Evolutionary conservation across 441 rosid genomes (phyloP).

Genomic region (Monsonia emarginata): DNA sequence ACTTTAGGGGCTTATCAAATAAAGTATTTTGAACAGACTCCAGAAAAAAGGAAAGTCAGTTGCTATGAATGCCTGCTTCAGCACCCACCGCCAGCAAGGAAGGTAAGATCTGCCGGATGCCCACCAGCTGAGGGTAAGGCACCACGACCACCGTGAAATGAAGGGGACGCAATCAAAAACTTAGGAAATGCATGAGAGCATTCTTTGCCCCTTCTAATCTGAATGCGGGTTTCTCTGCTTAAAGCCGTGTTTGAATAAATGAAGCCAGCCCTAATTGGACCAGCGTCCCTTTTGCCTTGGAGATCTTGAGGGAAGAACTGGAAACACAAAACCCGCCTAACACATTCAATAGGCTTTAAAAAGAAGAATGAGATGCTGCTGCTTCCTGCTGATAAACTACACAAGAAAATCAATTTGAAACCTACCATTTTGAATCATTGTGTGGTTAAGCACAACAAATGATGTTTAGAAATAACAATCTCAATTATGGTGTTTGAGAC

Average conservation of each 20-base stretch:
- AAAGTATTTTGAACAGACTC: slow-evolving; percentile 8
- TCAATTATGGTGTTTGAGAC: neutral
- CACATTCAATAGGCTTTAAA: neutral
- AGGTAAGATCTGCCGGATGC: slow-evolving; percentile 43
- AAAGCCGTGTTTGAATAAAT: slow-evolving; percentile 26
- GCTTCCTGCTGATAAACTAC: neutral
- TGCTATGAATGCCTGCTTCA: slow-evolving; percentile 15
- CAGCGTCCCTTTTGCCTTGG: slow-evolving; percentile 17
- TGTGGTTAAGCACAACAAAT: neutral
- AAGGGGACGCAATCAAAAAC: slow-evolving; percentile 34
- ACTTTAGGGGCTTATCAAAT: slow-evolving; percentile 7
- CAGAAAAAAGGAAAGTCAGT: slow-evolving; percentile 2
- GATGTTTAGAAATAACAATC: neutral
- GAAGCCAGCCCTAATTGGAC: slow-evolving; percentile 27
- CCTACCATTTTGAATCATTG: neutral
- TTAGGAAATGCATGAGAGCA: slow-evolving; percentile 20
- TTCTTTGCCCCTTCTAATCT: slow-evolving; percentile 21
- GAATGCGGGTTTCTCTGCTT: slow-evolving; percentile 18
- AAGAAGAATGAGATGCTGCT: neutral
- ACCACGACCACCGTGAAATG: slow-evolving; percentile 40
- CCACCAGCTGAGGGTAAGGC: slow-evolving; percentile 44
- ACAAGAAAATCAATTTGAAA: neutral
- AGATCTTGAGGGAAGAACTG: slow-evolving; percentile 12
- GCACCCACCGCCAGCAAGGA: slow-evolving; percentile 36
- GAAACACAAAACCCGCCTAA: neutral